A percentile compares a stretch with the other conserved stretches of the same genome.
Conservation (phyloP, 129 eudicot genomes). For the Helichrysum umbraculigerum region DNA sequence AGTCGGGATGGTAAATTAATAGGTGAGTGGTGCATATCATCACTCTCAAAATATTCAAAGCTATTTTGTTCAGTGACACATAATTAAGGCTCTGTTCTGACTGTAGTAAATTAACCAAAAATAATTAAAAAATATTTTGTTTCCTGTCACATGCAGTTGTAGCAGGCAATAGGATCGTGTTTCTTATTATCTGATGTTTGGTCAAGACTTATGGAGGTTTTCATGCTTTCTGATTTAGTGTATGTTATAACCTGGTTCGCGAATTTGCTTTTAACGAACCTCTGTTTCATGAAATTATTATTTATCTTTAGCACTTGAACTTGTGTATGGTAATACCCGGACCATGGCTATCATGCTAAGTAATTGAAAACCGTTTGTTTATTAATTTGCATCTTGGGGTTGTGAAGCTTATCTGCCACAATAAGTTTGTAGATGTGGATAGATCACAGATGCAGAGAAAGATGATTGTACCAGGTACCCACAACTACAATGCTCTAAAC, state of each 20-base stretch:
- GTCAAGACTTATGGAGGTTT: background rate
- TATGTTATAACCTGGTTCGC: background rate
- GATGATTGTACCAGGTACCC: background rate
- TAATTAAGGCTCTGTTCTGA: background rate
- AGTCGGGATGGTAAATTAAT: conserved; percentile 32
- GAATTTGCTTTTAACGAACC: conserved; percentile 15
- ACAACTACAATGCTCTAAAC: too few relatives aligned
- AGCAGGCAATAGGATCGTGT: background rate
- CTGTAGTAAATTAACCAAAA: too few relatives aligned
- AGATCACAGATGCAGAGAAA: background rate
- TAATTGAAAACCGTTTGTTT: background rate
- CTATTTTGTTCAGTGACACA: background rate
- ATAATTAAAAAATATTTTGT: too few relatives aligned
- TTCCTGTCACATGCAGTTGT: background rate
- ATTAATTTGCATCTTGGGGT: background rate
- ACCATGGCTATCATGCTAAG: background rate
- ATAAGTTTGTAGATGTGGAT: background rate
- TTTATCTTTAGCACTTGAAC: conserved; percentile 2
- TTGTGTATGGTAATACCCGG: background rate
- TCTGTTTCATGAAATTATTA: background rate
- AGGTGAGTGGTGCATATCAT: conserved; percentile 1
- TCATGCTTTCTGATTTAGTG: background rate
- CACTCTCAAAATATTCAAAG: background rate
- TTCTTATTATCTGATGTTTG: background rate
- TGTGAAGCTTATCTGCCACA: conserved; percentile 5